A percentile compares a stretch with the other conserved stretches of the same genome.
These are phyloP conservation scores for Heritiera littoralis DNA, from an alignment of 345 rosid species.

Conservation along the genomic window DNA sequence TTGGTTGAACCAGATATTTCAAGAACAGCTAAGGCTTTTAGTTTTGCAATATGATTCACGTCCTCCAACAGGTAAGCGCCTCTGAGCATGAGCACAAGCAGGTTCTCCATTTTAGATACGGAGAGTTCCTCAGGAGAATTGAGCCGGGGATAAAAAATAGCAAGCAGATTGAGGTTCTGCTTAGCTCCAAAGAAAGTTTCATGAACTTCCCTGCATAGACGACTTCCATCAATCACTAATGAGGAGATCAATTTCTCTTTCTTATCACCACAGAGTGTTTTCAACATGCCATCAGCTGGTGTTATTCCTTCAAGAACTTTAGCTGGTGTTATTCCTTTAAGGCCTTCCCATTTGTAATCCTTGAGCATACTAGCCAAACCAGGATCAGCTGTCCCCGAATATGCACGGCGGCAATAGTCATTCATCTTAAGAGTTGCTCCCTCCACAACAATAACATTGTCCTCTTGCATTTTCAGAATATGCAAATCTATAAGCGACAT, in stretches of 20 bases:
- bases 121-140: conserved; percentile 22
- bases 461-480: conserved; percentile 48
- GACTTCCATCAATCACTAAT: conserved; percentile 16
- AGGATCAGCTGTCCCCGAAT: conserved; percentile 22
- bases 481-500: conserved; percentile 51
- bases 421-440: conserved; percentile 26
- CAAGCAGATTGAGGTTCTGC: conserved; percentile 40
- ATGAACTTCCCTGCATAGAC: conserved; percentile 15
- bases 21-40: background rate
- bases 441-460: conserved; percentile 48
- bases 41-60: background rate
- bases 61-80: conserved; percentile 36
- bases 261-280: conserved; percentile 37
- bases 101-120: conserved; percentile 27
- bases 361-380: conserved; percentile 41
- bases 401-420: conserved; percentile 30
- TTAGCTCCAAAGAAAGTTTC: conserved; percentile 4
- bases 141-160: conserved; percentile 39
- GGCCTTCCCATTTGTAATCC: conserved; percentile 21
- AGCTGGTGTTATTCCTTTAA: too few relatives aligned
- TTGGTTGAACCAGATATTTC: conserved; percentile 9
- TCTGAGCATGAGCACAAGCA: conserved; percentile 50
- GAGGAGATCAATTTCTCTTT: conserved; percentile 26
- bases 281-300: conserved; percentile 49
- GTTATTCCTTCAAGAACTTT: conserved; percentile 40